Evolutionary conservation across 1,284 basidiomycete genomes (phyloP).

Genomic region (Malassezia brasiliensis): DNA sequence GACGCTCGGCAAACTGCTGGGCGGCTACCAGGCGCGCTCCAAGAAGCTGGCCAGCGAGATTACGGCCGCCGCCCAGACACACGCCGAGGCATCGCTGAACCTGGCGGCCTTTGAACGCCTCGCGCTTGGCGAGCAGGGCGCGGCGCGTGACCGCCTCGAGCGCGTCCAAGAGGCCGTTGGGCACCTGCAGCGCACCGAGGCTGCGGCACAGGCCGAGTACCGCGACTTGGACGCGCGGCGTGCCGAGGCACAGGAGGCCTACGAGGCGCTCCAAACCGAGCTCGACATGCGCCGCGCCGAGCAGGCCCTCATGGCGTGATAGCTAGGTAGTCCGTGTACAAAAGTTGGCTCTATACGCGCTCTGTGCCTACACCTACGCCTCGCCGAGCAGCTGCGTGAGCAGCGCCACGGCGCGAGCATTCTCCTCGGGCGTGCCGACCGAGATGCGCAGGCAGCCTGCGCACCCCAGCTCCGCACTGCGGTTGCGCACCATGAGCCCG

Average conservation of each 20-base stretch:
- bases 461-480: constrained; percentile 79
- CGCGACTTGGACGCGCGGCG: constrained; percentile 25
- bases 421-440: constrained; percentile 72
- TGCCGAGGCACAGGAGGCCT: constrained; percentile 23
- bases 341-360: too few species aligned
- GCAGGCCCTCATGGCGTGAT: constrained; percentile 1
- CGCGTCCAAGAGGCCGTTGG: constrained; percentile 32
- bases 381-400: too few species aligned
- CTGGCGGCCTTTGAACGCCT: constrained; percentile 31
- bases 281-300: constrained; percentile 45
- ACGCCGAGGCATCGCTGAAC: constrained; percentile 25
- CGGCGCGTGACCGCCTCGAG: constrained; percentile 29
- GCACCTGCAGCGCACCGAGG: constrained; percentile 25
- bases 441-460: constrained; percentile 80
- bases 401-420: constrained; percentile 12
- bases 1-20: constrained; percentile 74
- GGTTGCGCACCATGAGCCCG: constrained; percentile 80
- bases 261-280: constrained; percentile 35
- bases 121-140: constrained; percentile 28
- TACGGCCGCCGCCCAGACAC: constrained; percentile 18
- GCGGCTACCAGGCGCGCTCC: constrained; percentile 77
- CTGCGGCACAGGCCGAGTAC: constrained; percentile 30
- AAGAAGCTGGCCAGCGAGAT: constrained; percentile 57
- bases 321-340: too few species aligned
- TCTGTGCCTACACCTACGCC: too few species aligned